These are phyloP conservation scores for Maudiozyma pseudohumilis DNA, from an alignment of 805 yeast species.

Conservation along the genomic window DNA sequence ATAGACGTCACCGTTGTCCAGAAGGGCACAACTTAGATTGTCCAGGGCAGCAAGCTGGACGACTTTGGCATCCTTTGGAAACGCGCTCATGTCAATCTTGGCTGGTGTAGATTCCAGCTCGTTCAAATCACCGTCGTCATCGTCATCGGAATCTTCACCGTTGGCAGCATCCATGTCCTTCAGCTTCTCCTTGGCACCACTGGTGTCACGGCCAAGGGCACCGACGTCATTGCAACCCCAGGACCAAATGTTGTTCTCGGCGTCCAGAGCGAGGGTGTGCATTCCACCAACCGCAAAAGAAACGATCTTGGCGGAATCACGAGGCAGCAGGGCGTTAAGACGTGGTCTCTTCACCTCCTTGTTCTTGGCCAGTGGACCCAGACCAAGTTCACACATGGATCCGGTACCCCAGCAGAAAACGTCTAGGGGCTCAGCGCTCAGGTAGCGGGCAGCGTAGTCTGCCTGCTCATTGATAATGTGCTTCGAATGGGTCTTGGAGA, in stretches of 20 bases:
- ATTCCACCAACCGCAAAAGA: slow-evolving; percentile 94
- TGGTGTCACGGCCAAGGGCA: slow-evolving; percentile 81
- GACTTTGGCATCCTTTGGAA: slow-evolving; percentile 49
- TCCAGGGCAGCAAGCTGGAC: slow-evolving; percentile 88
- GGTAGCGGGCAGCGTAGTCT: slow-evolving; percentile 28
- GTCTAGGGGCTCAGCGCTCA: slow-evolving; percentile 42
- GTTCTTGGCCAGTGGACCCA: slow-evolving; percentile 89
- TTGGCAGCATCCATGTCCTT: slow-evolving; percentile 61
- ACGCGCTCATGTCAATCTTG: slow-evolving; percentile 43
- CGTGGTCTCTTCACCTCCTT: slow-evolving; percentile 96
- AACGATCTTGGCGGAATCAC: slow-evolving; percentile 59
- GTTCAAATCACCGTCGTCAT: slow-evolving; percentile 74
- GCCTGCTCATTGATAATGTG: slow-evolving; percentile 25
- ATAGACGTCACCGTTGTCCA: slow-evolving; percentile 76
- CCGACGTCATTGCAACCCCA: slow-evolving; percentile 97
- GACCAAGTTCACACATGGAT: slow-evolving; percentile 92
- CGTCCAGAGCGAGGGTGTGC: slow-evolving; percentile 79
- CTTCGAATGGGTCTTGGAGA: slow-evolving; percentile 15
- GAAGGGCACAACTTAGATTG: slow-evolving; percentile 72
- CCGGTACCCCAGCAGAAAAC: slow-evolving; percentile 95
- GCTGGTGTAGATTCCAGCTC: slow-evolving; percentile 85
- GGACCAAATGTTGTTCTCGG: slow-evolving; percentile 76
- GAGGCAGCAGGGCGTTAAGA: slow-evolving; percentile 63
- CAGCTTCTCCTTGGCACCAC: slow-evolving; percentile 51
- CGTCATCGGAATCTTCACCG: slow-evolving; percentile 47